phyloP scores from a whole-genome alignment of 352 stramenopile species.

The Blastocystis hominis region DNA sequence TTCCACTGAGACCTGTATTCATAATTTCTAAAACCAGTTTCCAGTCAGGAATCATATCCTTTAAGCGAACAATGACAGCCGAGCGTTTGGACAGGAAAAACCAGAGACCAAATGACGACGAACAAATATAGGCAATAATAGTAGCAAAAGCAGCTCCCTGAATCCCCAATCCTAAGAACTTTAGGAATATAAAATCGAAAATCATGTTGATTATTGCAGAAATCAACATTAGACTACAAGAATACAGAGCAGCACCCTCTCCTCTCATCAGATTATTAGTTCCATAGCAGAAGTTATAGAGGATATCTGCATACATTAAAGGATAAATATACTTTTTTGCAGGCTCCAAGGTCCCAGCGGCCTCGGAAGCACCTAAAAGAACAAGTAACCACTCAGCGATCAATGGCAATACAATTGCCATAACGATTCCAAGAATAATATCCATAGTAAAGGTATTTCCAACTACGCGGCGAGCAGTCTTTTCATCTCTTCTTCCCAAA shows the following conservation, averaged over 20 bases:
- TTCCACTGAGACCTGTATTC: conserved; percentile 35
- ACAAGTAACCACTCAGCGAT: neutral
- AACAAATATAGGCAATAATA: neutral
- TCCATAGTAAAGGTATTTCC: conserved; percentile 39
- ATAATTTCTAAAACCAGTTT: conserved; percentile 29
- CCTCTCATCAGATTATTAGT: conserved; percentile 53
- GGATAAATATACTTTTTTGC: neutral
- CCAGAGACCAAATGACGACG: neutral
- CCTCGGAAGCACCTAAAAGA: conserved; percentile 47
- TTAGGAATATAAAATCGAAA: conserved; percentile 4
- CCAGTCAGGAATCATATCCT: conserved; percentile 27
- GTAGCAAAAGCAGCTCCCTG: conserved; percentile 21
- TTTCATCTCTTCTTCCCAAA: conserved; percentile 16
- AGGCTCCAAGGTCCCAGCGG: neutral
- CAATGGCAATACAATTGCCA: neutral
- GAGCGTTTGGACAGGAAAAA: conserved; percentile 33
- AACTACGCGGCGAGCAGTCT: neutral
- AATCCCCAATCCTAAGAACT: neutral
- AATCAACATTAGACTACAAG: conserved; percentile 1
- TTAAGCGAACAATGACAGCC: neutral
- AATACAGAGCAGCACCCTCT: conserved; percentile 47
- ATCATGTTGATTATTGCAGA: conserved; percentile 14
- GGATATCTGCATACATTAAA: conserved; percentile 22
- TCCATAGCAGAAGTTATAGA: conserved; percentile 54
- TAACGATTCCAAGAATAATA: conserved; percentile 27